These are phyloP conservation scores for Bruguiera hainesii DNA, from an alignment of 441 rosid species.

Conservation along the genomic window DNA sequence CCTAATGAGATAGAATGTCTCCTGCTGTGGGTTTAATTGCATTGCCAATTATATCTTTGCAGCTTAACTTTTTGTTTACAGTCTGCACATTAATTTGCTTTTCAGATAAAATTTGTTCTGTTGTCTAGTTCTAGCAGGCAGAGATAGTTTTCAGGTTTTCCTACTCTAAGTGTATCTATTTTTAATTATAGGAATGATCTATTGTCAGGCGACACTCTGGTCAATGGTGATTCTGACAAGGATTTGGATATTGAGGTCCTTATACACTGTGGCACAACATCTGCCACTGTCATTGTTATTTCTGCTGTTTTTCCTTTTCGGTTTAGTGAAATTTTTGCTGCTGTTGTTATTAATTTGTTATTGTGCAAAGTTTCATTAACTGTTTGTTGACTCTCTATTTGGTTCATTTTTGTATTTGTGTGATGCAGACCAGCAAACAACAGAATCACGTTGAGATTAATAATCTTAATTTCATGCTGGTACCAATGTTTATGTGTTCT, in stretches of 20 bases:
- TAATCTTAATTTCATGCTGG: slow-evolving; percentile 72
- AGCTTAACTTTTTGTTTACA: no score
- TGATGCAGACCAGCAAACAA: slow-evolving; percentile 41
- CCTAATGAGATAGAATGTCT: no score
- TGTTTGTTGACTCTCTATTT: slow-evolving; percentile 15
- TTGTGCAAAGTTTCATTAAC: slow-evolving; percentile 1
- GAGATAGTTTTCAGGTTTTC: neutral
- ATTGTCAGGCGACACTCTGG: slow-evolving; percentile 25
- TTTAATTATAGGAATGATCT: slow-evolving; percentile 34
- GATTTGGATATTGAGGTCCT: slow-evolving; percentile 53
- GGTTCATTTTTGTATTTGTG: slow-evolving; percentile 24
- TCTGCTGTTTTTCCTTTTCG: neutral
- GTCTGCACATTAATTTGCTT: neutral
- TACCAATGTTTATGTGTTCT: slow-evolving; percentile 29
- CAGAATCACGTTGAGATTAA: slow-evolving; percentile 53
- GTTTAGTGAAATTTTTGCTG: neutral
- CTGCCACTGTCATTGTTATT: neutral
- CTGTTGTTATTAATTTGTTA: neutral
- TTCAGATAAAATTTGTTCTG: neutral
- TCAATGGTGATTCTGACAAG: slow-evolving; percentile 29
- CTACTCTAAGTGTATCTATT: slow-evolving; percentile 1
- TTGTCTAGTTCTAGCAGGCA: neutral
- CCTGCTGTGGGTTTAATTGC: no score
- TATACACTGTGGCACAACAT: neutral
- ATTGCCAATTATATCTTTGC: no score